These are phyloP conservation scores for Marasmius fiardii DNA, from an alignment of 1,284 basidiomycete species.

Conservation along the genomic window DNA sequence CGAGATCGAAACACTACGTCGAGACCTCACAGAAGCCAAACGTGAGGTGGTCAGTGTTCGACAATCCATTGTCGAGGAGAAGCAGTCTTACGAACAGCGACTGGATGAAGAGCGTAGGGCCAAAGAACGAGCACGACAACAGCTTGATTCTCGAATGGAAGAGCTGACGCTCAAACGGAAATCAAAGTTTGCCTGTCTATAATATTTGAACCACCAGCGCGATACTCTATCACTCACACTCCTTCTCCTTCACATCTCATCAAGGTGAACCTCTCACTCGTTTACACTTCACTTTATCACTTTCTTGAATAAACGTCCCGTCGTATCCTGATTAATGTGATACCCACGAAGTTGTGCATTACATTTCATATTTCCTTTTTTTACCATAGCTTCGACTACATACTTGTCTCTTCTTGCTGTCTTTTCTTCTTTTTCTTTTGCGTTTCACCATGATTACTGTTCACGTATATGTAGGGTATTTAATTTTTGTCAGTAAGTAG, in stretches of 20 bases:
- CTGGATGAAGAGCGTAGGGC: constrained; percentile 80
- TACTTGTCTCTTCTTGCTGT: background rate
- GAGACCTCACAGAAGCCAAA: constrained; percentile 71
- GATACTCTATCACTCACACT: constrained; percentile 4
- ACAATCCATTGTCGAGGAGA: constrained; percentile 78
- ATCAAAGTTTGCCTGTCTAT: constrained; percentile 83
- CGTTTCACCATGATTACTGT: constrained; percentile 9
- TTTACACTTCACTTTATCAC: background rate
- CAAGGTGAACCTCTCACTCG: background rate
- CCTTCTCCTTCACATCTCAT: background rate
- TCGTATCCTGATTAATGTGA: background rate
- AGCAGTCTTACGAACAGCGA: constrained; percentile 75
- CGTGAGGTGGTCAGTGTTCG: constrained; percentile 76
- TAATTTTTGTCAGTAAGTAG: constrained; percentile 4
- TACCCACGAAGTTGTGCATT: background rate
- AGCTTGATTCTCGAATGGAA: constrained; percentile 83
- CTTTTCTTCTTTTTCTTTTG: constrained; percentile 3
- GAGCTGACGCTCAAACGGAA: constrained; percentile 74
- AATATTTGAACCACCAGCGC: constrained; percentile 22
- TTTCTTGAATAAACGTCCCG: background rate
- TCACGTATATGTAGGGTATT: constrained; percentile 14
- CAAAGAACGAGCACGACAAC: constrained; percentile 79
- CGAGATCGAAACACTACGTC: constrained; percentile 64
- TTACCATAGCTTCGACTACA: constrained; percentile 8
- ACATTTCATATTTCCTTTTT: background rate